phyloP scores from a whole-genome alignment of 139 green algal species.

The Pleodorina starrii region DNA sequence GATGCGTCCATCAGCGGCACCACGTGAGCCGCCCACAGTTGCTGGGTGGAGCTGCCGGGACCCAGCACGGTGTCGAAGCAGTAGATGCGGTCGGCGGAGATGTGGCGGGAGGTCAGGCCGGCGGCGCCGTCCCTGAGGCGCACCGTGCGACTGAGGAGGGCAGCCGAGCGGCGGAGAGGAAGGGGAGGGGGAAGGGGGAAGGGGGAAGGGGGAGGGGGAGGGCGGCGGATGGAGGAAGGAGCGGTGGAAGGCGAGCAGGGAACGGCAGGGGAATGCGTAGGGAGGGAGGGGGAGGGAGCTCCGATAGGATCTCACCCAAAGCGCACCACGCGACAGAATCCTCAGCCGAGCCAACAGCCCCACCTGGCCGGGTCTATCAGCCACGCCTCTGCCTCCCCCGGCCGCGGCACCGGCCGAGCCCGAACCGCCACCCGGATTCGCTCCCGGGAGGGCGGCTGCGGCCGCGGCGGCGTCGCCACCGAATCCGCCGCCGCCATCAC shows the following conservation, averaged over 20 bases:
- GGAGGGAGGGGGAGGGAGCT: too few relatives aligned
- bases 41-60: slow-evolving; percentile 12
- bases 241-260: not conserved
- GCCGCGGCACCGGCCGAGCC: slow-evolving; percentile 22
- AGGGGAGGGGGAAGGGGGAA: not conserved
- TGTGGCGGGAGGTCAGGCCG: not conserved
- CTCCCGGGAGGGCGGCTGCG: slow-evolving; percentile 22
- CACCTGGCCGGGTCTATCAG: slow-evolving; percentile 36
- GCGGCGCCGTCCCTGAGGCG: slow-evolving; percentile 33
- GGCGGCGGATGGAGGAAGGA: not conserved
- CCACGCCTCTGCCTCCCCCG: slow-evolving; percentile 36
- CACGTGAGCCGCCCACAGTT: slow-evolving; percentile 53
- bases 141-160: slow-evolving; percentile 36
- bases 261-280: not conserved
- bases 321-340: not conserved
- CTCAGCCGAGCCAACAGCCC: not conserved
- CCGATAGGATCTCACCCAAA: too few relatives aligned
- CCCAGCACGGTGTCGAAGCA: slow-evolving; percentile 43
- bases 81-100: slow-evolving; percentile 27
- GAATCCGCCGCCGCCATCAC: not conserved
- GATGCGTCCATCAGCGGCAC: slow-evolving; percentile 46
- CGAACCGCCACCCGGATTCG: slow-evolving; percentile 53
- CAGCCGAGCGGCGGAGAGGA: not conserved
- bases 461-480: not conserved
- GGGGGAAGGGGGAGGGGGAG: not conserved